Evolutionary conservation across 1,284 basidiomycete genomes (phyloP), one percentile per base, ranked within the genome.

Genomic region (Inonotus obliquus): DNA sequence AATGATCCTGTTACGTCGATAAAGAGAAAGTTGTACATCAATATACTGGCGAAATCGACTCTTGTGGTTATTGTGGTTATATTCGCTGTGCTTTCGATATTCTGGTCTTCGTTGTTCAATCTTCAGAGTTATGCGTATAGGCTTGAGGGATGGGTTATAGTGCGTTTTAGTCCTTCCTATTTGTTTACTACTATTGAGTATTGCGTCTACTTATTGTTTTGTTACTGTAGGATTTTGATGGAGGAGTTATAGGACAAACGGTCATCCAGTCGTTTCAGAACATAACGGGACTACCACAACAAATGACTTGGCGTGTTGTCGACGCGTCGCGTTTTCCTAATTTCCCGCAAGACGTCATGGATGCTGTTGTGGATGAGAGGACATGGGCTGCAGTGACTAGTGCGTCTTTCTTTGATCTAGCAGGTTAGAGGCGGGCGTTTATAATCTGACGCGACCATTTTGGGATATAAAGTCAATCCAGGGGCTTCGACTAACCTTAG

Each of bases 21-120:
- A 23, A n/a, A 23, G 54, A 19, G 62, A 9, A 55, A 60, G 39
- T 25, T 27, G 29, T 63, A 60, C 45, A 21, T 60, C 45, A 25
- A n/a, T 14, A 39, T 60, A 7, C 9, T 63, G 10, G 17, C 38
- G 38, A 47, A 6, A 14, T 58, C 52, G 19, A 53, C 48, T 17
- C 32, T 63, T 38, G 35, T 63, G 27, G 52, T 53, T 10, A 53
- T 57, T n/a, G 6, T 63, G 37, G 45, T 45, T 25, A 76, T 81
- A 27, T 79, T 79, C 54, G 63, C 67, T 21, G 68, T 80, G 3
- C 76, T 81, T 55, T 70, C 78, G 3, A 81, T 82, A 29, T 80
- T 77, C 63, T 81, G 79, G 79, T 80, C 79, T 1, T 73, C 79
- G 0, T 65, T 80, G 21, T 81, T 78, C 76, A 75, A 72, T 21